Evolutionary conservation across 2,329 filamentous ascomycete genomes (phyloP), one percentile per base, ranked within the genome.

Genomic region (Claviceps capensis): DNA sequence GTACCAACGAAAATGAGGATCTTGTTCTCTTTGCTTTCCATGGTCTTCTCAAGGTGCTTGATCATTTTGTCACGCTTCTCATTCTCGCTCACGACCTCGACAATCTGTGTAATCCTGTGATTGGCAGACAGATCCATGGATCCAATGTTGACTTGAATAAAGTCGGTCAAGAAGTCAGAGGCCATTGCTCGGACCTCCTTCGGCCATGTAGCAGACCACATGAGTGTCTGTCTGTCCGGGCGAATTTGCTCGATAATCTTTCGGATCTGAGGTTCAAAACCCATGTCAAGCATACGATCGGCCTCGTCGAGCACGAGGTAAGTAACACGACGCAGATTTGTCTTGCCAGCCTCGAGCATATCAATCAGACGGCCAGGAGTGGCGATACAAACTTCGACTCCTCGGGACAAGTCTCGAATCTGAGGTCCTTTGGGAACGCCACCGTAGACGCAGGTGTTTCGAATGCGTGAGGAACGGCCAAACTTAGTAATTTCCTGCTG

Each of bases 201-300:
- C 64, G 93, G 93, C 90, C 93, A 98, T 6, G 93, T 98, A 61
- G 93, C 93, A 55, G 93, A 98, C 88, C 91, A 98, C 89, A 98
- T 95, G 77, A 93, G 93, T 57, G 93, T 98, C 72, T 98, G 93
- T 78, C 93, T 85, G 69, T 98, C 93, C 51, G 93, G 93, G 61
- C 93, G 88, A 71, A 97, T 97, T 74, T 98, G 93, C 57, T 86
- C 80, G 61, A 98, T 90, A 60, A 98, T 97, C 77, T 97, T 97
- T 76, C 93, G 88, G 64, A 98, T 97, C 71, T 97, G 93, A 60
- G 93, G 93, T 75, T 98, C 93, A 73, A 98, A 97, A 82, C 93
- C 93, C 93, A 98, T 98, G 75, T 98, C 93, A 68, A 98, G 79
- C 93, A 98, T 98, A 66, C 93, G 91, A 74, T 98, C 93, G 68